Conservation (phyloP, 768 basidiomycete genomes). For the Suillus decipiens region DNA sequence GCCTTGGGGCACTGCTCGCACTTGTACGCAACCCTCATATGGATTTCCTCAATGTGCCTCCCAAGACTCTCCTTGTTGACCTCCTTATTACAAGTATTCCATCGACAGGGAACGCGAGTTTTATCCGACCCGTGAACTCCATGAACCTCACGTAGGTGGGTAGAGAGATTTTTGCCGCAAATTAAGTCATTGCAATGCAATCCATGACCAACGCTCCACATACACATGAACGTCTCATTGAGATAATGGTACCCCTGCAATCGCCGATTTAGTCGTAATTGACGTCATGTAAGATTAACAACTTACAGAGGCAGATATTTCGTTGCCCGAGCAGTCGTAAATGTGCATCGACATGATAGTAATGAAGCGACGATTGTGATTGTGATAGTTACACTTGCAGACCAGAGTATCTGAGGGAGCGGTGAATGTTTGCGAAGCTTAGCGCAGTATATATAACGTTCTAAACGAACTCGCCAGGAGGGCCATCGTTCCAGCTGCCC, state of each 20-base stretch:
- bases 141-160: background rate
- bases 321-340: fast-evolving
- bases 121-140: background rate
- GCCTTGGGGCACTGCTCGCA: constrained; percentile 19
- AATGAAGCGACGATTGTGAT: background rate
- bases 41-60: constrained; percentile 28
- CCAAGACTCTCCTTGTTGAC: background rate
- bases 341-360: background rate
- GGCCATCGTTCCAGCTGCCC: background rate
- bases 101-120: fast-evolving
- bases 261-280: background rate
- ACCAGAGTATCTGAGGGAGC: background rate
- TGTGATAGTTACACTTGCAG: background rate
- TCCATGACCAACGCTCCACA: no score
- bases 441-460: background rate
- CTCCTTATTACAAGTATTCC: background rate
- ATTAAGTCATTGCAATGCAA: background rate
- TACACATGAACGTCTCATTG: no score
- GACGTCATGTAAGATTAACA: background rate
- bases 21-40: constrained; percentile 21
- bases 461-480: background rate
- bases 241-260: no score
- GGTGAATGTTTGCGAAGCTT: background rate
- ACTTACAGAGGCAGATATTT: background rate
- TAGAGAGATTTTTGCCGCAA: background rate